These are phyloP conservation scores for Zasmidium angulare DNA, from an alignment of 2,329 filamentous ascomycete species.

Conservation along the genomic window DNA sequence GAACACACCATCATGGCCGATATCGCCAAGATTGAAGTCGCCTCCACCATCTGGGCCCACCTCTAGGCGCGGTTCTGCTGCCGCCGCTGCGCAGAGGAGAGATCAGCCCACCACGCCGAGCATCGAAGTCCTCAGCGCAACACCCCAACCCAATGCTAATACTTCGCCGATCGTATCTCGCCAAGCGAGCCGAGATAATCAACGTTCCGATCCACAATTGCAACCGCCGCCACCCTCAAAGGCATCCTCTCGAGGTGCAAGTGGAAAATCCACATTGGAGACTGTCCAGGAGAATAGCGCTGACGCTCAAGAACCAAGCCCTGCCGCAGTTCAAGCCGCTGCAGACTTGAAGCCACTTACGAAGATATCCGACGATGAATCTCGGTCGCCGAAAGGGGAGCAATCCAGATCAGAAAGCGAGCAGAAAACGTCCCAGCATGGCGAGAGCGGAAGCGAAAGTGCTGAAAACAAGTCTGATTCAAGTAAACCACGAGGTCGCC, in stretches of 20 bases:
- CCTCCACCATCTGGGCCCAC: constrained; percentile 61
- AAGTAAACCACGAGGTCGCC: constrained; percentile 27
- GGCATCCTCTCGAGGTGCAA: constrained; percentile 38
- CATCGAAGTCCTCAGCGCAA: constrained; percentile 48
- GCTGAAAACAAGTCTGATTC: constrained; percentile 57
- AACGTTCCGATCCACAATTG: constrained; percentile 40
- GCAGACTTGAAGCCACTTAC: constrained; percentile 33
- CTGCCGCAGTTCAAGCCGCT: constrained; percentile 43
- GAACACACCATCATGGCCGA: constrained; percentile 67
- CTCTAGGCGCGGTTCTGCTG: constrained; percentile 44
- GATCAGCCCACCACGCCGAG: constrained; percentile 41
- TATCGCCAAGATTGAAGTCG: constrained; percentile 71
- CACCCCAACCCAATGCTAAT: constrained; percentile 40
- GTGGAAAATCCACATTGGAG: constrained; percentile 63
- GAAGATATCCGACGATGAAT: constrained; percentile 26
- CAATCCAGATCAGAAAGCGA: constrained; percentile 18
- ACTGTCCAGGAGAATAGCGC: constrained; percentile 66
- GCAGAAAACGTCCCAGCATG: constrained; percentile 20
- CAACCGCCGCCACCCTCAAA: constrained; percentile 38
- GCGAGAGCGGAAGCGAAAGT: constrained; percentile 66
- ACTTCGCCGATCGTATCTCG: constrained; percentile 18
- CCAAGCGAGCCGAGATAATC: constrained; percentile 26
- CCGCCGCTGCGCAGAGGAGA: constrained; percentile 30
- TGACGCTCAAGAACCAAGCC: constrained; percentile 65
- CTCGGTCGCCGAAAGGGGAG: constrained; percentile 45